A percentile compares a stretch with the other conserved stretches of the same genome.
These are phyloP conservation scores for Acanthamoeba sp. DNA, from an alignment of 208 protist genomes.

Conservation along the genomic window DNA sequence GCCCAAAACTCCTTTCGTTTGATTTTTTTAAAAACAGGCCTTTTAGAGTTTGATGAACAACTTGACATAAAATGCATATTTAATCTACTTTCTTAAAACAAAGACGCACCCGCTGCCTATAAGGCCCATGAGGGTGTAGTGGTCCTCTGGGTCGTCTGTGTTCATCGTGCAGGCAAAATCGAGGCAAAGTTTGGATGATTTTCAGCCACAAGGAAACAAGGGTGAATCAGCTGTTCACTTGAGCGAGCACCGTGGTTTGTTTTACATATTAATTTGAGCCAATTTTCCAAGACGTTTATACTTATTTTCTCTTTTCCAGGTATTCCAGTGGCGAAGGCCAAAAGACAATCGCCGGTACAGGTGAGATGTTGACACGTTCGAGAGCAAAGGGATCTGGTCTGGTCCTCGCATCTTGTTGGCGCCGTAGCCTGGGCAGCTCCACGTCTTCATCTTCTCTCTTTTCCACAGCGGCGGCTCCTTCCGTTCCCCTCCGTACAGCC, in stretches of 20 bases:
- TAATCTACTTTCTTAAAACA: not conserved
- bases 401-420: not conserved
- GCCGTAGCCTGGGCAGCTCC: not conserved
- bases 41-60: not conserved
- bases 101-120: constrained; percentile 23
- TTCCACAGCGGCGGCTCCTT: not conserved
- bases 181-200: not conserved
- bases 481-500: too few species aligned
- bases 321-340: not conserved
- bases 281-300: not conserved
- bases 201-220: too few species aligned
- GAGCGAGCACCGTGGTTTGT: not conserved
- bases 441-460: not conserved
- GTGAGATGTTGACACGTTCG: not conserved
- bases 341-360: not conserved
- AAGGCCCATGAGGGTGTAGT: constrained; percentile 41
- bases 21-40: not conserved
- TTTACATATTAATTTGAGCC: not conserved
- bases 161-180: not conserved
- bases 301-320: not conserved
- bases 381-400: not conserved
- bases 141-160: constrained; percentile 30
- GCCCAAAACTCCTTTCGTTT: constrained; percentile 53
- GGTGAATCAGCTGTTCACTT: too few species aligned
- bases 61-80: not conserved